Base-by-base conservation (phyloP, 2,329 filamentous ascomycete genomes). In the Exutisphaerella laricina region DNA sequence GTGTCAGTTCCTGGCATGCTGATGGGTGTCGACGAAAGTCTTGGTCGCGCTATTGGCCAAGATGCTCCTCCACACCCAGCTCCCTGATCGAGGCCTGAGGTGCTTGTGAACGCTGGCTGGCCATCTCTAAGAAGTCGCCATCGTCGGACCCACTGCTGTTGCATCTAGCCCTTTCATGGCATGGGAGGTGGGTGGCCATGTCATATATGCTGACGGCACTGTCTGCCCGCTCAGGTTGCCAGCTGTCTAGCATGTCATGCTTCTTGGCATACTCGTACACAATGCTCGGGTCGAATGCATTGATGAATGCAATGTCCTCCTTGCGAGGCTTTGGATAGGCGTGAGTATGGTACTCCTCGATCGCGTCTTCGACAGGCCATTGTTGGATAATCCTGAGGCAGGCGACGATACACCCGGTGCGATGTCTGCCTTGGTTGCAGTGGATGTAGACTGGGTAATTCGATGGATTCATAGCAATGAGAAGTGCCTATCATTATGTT, bases 341-440 rank as follows among this genome's bases (percentile, higher is more conserved):
- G 54, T 81, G 89, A 1, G 70, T 68, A 49, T 73, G 70, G 68
- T 94, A 95, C 64, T 96, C 89, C 38, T 78, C 72, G 25, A 92
- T 64, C 25, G 85, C 77, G 12, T 70, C 68, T 1, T 74, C 63
- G 1, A 79, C 62, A 13, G 79, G 69, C 80, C 85, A 86, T 10
- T 84, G 79, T 10, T 79, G 76, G 9, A 85, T 67, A 61, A 85
- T 86, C 50, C 88, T 81, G 49, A 94, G 75, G 44, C 85, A 81
- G 13, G 80, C 89, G 36, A 89, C 77, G n/a, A 92, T 83, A 59
- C 88, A 95, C 16, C 89, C 89, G 13, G 89, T 95, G 45, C 89
- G 84, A 61, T 96, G 89, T 75, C 86, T 92, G 61, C 89, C 89
- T 55, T 94, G 89, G 61, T 95, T 96, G 74, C 89, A 96, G 65